Base-by-base conservation (phyloP, 768 basidiomycete species). In the Amanita pseudoporphyria region DNA sequence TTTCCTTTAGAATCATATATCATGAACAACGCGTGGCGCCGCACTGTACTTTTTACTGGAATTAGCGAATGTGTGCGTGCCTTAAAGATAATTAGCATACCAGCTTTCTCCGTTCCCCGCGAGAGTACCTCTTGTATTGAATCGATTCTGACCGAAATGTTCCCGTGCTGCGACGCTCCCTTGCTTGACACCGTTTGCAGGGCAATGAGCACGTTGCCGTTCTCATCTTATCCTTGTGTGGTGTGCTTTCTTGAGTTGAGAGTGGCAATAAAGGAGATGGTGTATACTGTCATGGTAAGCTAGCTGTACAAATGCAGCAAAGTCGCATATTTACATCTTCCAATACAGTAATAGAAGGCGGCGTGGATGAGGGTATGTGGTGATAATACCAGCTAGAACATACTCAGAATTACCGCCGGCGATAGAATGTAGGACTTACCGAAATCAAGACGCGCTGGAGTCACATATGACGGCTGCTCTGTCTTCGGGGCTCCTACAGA, bases 301-400 rank as follows among this genome's bases (percentile, higher is more conserved):
- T n/a, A 39, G 39, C 12, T 35, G 35, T 51, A 19, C 40, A 41
- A 38, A 22, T 19, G 16, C 50, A 16, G 52, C 39, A 5, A 31
- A 2, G 2, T 12, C 28, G n/a, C 13, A 36, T 21, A 28, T 78
- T 58, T 58, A 82, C 80, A 58, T 49, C 79, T 69, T 21, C 79
- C 78, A 35, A 79, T 71, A 57, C 71, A 75, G 53, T 78, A 81
- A 59, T 74, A 82, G 61, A 81, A 82, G 1, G 69, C 60, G 43
- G 79, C 74, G 52, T 81, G 81, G 46, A 79, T 60, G 63, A 78
- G 76, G 0, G 77, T 73, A 3, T 67, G 33, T 1, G 70, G 70
- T 24, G 72, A 72, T 10, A 67, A 63, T 7, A 65, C 51, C 57
- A 79, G 78, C 77, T 80, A 35, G 16, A 47, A 13, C 12, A 30